Evolutionary conservation across 208 protist species (phyloP), one percentile per base, ranked within the genome.

Genomic region (Trypanosoma cruzi): DNA sequence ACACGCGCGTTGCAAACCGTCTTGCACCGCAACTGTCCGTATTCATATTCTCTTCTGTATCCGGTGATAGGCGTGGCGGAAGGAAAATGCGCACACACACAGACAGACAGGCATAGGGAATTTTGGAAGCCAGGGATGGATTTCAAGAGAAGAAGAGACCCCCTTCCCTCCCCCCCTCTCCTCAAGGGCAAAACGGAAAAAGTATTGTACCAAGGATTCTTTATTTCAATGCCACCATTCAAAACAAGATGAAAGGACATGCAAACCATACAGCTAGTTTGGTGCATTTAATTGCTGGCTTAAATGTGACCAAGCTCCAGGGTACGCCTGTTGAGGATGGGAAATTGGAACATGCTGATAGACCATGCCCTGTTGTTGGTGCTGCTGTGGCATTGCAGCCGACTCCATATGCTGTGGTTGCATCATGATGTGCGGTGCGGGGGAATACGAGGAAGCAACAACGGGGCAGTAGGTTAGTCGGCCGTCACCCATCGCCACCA

Each of bases 401-500:
- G 37, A 8, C 32, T 71, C 55, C 31, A 64, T 5, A 44, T 52
- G 44, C 4, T 26, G 13, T 29, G 46, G 26, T 4, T 36, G 57
- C 53, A 64, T 28, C 4, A 63, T n/a, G 2, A 70, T 22, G 1
- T 26, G 65, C 24, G 34, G 18, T 55, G 16, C 13, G 6, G 42
- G 18, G 24, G 53, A 24, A 63, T 62, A 70, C 11, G 50, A 14
- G 4, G 28, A 32, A 11, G 50, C 4, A 22, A 79, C 28, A 34
- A 73, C n/a, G 7, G 74, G 74, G 32, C 48, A 73, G 20, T 73
- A 34, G 16, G 67, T 53, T 36, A 74, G 18, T 34, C 61, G 61
- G 18, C 74, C 74, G 44, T 79, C 67, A 58, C 68, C 48, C 44
- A 70, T 56, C 36, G n/a, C 60, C 37, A 79, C 31, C 10, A 74